Base-by-base conservation (phyloP, 306 rosid species). In the Carpinus viminea region DNA sequence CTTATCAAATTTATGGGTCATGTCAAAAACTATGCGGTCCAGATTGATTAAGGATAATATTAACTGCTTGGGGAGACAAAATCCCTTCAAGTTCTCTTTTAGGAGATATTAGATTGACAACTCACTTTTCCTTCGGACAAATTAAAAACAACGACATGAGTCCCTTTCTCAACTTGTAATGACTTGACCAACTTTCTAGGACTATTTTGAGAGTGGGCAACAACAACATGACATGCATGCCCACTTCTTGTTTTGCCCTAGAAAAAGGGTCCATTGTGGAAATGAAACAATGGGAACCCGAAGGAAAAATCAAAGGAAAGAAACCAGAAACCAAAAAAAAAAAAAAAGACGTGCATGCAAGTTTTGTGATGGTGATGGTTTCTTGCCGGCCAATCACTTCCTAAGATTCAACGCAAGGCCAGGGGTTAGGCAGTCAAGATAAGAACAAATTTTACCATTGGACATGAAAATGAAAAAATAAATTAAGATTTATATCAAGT, bases 141-240 rank as follows among this genome's bases (percentile, higher is more conserved):
- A 31, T 31, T 31, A 76, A 46, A 76, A 73, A 77, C 73, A 31
- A 31, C 87, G 76, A 24, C 76, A 57, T 7, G 20, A 55, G 82
- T 81, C 85, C 21, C 85, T 84, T 84, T 80, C 82, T 74, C 59
- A 17, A 74, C 80, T 12, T n/a, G 24, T 4, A 36, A 17, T n/a
- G 24, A 7, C 50, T n/a, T 17, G 31, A 11, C 72, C 28, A 38
- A 66, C 51, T 66, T 38, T 41, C 72, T 17, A 2, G n/a, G 43
- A 28, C 16, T 15, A 62, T 15, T 28, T 38, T 13, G 13, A 28
- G 12, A 7, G 45, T 12, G 26, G 45, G 46, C n/a, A n/a, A 31
- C 43, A 62, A 62, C 45, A 62, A 62, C 45, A 5, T 41, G 8
- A 41, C 45, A 41, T 38, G 18, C 17, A 24, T 41, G 16, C n/a